phyloP scores from a whole-genome alignment of 345 rosid genomes.

The Bretschneidera sinensis region DNA sequence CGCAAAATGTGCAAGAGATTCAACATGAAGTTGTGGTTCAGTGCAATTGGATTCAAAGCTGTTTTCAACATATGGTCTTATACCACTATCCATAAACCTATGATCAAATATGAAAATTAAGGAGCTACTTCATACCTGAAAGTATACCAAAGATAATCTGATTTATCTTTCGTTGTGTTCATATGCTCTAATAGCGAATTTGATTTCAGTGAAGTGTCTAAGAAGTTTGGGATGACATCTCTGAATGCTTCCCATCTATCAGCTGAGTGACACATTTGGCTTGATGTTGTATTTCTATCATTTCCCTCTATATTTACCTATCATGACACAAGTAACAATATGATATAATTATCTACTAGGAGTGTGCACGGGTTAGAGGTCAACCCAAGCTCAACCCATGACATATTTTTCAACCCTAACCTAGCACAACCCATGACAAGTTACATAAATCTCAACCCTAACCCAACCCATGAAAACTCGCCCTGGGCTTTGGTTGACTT shows the following conservation, averaged over 20 bases:
- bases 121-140: slow-evolving; percentile 38
- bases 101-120: background rate
- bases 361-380: no score
- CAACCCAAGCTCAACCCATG: no score
- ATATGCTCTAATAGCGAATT: slow-evolving; percentile 47
- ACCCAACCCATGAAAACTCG: no score
- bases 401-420: no score
- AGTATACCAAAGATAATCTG: slow-evolving; percentile 91
- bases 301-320: slow-evolving; percentile 48
- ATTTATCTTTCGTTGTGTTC: slow-evolving; percentile 61
- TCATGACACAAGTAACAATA: background rate
- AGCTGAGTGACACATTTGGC: slow-evolving; percentile 18
- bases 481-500: no score
- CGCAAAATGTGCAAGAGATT: slow-evolving; percentile 65
- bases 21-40: slow-evolving; percentile 46
- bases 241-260: slow-evolving; percentile 52
- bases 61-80: slow-evolving; percentile 1
- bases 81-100: background rate
- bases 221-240: slow-evolving; percentile 50
- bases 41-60: slow-evolving; percentile 54
- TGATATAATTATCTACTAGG: no score
- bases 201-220: slow-evolving; percentile 39
- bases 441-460: no score
- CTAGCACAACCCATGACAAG: no score
- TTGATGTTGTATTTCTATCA: slow-evolving; percentile 34